A percentile compares a stretch with the other conserved stretches of the same genome.
Conservation (phyloP, 2,329 filamentous ascomycete species). For the Diplodia intermedia region DNA sequence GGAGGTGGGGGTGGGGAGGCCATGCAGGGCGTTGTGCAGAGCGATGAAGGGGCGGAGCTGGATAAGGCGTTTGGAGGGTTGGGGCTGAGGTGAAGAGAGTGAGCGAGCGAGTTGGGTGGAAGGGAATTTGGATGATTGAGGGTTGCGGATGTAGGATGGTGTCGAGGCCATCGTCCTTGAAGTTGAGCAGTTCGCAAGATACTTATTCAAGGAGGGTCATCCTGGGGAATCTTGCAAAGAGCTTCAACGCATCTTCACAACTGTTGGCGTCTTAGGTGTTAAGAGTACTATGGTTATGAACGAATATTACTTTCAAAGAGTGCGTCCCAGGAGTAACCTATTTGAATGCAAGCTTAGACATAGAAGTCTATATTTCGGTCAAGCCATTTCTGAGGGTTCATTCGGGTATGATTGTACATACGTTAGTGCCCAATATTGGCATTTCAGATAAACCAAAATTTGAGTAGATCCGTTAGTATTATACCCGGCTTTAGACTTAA, state of each 20-base stretch:
- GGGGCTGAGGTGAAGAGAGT: slow-evolving; percentile 53
- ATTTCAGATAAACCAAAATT: no score
- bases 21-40: slow-evolving; percentile 34
- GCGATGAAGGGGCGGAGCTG: slow-evolving; percentile 67
- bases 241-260: background rate
- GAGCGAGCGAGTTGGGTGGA: background rate
- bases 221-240: background rate
- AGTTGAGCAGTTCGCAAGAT: background rate
- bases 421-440: no score
- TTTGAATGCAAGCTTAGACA: background rate
- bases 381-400: background rate
- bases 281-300: background rate
- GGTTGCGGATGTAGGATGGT: background rate
- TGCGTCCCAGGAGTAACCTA: background rate
- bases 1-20: background rate
- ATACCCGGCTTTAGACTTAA: background rate
- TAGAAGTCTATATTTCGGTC: background rate
- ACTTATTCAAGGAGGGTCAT: background rate
- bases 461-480: background rate
- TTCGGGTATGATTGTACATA: no score
- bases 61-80: slow-evolving; percentile 72
- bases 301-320: background rate
- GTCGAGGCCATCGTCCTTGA: no score
- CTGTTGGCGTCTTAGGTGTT: background rate
- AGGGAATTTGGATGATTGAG: background rate